phyloP scores from a whole-genome alignment of 257 asterid genomes.

The Gentiana macrophylla region DNA sequence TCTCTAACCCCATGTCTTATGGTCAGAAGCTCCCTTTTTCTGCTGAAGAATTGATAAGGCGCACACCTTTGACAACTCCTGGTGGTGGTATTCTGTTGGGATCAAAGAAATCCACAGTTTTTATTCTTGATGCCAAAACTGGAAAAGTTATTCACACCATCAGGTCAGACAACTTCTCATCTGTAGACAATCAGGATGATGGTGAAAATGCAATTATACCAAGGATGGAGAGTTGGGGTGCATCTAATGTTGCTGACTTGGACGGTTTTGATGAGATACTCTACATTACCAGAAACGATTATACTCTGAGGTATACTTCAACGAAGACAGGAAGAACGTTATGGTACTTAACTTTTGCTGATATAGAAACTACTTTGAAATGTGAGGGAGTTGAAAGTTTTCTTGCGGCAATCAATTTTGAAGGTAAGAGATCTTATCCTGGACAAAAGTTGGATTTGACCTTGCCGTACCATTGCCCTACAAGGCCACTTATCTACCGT shows the following conservation, averaged over 20 bases:
- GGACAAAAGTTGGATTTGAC: slow-evolving; percentile 17
- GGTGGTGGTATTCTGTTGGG: slow-evolving; percentile 71
- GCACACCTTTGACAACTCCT: slow-evolving; percentile 54
- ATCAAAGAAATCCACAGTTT: slow-evolving; percentile 67
- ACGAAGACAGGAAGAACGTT: slow-evolving; percentile 52
- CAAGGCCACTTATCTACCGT: slow-evolving; percentile 46
- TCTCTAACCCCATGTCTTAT: slow-evolving; percentile 1
- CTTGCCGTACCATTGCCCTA: slow-evolving; percentile 26
- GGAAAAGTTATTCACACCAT: slow-evolving; percentile 54
- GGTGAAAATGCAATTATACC: slow-evolving; percentile 43
- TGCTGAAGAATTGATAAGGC: slow-evolving; percentile 60
- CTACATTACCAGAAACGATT: slow-evolving; percentile 71
- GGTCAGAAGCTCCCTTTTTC: slow-evolving; percentile 48
- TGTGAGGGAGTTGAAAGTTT: slow-evolving; percentile 44
- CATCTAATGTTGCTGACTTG: slow-evolving; percentile 20
- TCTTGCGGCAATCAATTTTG: slow-evolving; percentile 22
- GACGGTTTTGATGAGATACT: slow-evolving; percentile 44
- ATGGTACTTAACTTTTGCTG: slow-evolving; percentile 76
- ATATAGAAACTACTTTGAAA: slow-evolving; percentile 62
- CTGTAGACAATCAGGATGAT: slow-evolving; percentile 19
- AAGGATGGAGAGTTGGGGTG: slow-evolving; percentile 37
- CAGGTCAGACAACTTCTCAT: slow-evolving; percentile 45
- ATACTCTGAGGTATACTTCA: slow-evolving; percentile 54
- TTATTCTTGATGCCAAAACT: slow-evolving; percentile 58
- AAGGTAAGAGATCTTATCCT: slow-evolving; percentile 15